A percentile compares a stretch with the other conserved stretches of the same genome.
These are phyloP conservation scores for Cyberlindnera samutprakarnensis DNA, from an alignment of 805 yeast genomes.

Conservation along the genomic window DNA sequence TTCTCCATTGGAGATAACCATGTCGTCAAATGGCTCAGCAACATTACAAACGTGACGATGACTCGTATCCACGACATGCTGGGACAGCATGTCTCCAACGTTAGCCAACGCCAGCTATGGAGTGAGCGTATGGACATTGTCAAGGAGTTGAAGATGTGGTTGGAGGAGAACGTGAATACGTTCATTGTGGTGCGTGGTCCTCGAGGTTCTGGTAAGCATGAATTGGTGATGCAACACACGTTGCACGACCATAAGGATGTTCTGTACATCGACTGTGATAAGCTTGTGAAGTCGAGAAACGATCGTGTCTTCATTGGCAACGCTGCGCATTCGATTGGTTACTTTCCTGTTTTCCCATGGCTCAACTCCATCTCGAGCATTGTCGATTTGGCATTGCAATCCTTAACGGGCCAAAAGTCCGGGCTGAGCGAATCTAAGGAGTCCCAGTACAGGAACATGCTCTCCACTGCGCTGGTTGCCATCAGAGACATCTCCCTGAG, in stretches of 20 bases:
- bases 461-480: slow-evolving; percentile 63
- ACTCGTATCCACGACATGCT: slow-evolving; percentile 28
- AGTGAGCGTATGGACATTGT: slow-evolving; percentile 62
- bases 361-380: slow-evolving; percentile 70
- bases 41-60: slow-evolving; percentile 23
- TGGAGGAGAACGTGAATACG: slow-evolving; percentile 83
- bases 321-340: slow-evolving; percentile 75
- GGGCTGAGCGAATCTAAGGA: slow-evolving; percentile 83
- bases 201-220: slow-evolving; percentile 89
- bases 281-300: slow-evolving; percentile 61
- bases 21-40: slow-evolving; percentile 29
- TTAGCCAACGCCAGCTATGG: slow-evolving; percentile 43
- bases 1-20: slow-evolving; percentile 43
- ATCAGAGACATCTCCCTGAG: slow-evolving; percentile 55
- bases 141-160: slow-evolving; percentile 66
- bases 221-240: slow-evolving; percentile 62
- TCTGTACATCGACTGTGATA: slow-evolving; percentile 73
- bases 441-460: slow-evolving; percentile 72
- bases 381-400: slow-evolving; percentile 79
- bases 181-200: slow-evolving; percentile 91
- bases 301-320: slow-evolving; percentile 61
- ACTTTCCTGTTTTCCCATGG: slow-evolving; percentile 94
- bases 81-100: slow-evolving; percentile 22
- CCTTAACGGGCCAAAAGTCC: slow-evolving; percentile 89
- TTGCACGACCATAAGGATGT: slow-evolving; percentile 53